Conservation (phyloP, 768 basidiomycete species). For the Pleurotus tuoliensis region DNA sequence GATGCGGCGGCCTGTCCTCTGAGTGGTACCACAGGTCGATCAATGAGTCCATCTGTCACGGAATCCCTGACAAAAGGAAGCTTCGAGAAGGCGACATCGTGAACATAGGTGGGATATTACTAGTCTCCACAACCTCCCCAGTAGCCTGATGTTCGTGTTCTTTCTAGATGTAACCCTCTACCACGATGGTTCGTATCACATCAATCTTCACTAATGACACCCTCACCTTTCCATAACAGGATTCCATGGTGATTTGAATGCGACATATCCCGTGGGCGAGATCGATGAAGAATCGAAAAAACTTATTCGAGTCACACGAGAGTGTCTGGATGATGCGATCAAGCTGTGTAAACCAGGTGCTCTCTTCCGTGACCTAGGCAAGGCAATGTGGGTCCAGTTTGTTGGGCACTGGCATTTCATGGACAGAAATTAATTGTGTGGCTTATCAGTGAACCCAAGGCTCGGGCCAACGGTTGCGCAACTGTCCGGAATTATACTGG, state of each 20-base stretch:
- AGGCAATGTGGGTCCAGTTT: conserved; percentile 63
- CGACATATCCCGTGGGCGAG: conserved; percentile 85
- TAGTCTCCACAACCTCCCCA: conserved; percentile 13
- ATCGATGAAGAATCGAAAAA: conserved; percentile 81
- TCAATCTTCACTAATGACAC: neutral
- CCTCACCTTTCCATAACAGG: conserved; percentile 37
- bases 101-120: conserved; percentile 68
- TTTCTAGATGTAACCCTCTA: conserved; percentile 72
- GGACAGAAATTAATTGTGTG: conserved; percentile 3
- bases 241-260: conserved; percentile 91
- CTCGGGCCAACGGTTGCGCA: conserved; percentile 79
- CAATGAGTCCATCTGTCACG: conserved; percentile 97
- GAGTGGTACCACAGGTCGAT: conserved; percentile 54
- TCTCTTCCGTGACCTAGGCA: conserved; percentile 84
- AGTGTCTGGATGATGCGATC: conserved; percentile 86
- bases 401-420: neutral
- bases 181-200: conserved; percentile 54
- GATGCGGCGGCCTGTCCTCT: neutral
- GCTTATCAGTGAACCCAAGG: conserved; percentile 70
- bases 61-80: conserved; percentile 85
- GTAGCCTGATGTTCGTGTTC: neutral
- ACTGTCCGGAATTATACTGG: conserved; percentile 91
- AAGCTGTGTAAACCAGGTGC: conserved; percentile 91
- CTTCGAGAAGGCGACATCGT: conserved; percentile 92
- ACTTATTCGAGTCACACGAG: conserved; percentile 78